Base-by-base conservation (phyloP, 345 rosid genomes). In the Luvunga scandens region DNA sequence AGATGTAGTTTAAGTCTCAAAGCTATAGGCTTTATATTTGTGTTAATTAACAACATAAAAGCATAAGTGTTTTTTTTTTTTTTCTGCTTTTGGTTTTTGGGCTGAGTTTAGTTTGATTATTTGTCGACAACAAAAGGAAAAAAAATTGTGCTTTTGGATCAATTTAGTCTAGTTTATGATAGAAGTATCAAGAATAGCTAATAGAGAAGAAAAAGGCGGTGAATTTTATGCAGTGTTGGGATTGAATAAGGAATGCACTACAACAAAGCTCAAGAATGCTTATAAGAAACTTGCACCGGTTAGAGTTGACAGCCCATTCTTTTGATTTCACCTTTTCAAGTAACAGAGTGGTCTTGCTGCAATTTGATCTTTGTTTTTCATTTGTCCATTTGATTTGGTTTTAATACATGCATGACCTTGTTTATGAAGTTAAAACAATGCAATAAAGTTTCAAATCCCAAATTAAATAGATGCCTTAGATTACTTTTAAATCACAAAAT, bases 151-250 rank as follows among this genome's bases (percentile, higher is more conserved):
- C 61, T 30, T 31, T 18, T 63, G 34, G 34, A 66, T 72, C 21
- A 53, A 5, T 25, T 77, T 31, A 53, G 10, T 55, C 68, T 12
- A 67, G 16, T 38, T 2, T 34, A 42, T 71, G 2, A 55, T 6
- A 2, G 9, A 55, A 21, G 9, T 16, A 55, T 55, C 33, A 77
- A 72, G 70, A 86, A 88, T 88, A 86, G 92, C 86, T 10, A 82
- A 76, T 66, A 86, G 79, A 72, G 89, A 70, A 80, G 86, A 82
- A 65, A 82, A 86, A 68, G 76, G 62, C 77, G 68, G 57, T 61
- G 98, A 95, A 64, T 38, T 38, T 38, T 38, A 38, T 38, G 39
- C 9, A 38, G 39, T 38, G 39, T 38, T 38, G 9, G 9, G 9
- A 38, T 38, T 38, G 9, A 38, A 38, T 38, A 38, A 38, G 39